These are phyloP conservation scores for barrel medic (Medicago truncatula) DNA, from an alignment of 306 rosid genomes.

Conservation along the genomic window DNA sequence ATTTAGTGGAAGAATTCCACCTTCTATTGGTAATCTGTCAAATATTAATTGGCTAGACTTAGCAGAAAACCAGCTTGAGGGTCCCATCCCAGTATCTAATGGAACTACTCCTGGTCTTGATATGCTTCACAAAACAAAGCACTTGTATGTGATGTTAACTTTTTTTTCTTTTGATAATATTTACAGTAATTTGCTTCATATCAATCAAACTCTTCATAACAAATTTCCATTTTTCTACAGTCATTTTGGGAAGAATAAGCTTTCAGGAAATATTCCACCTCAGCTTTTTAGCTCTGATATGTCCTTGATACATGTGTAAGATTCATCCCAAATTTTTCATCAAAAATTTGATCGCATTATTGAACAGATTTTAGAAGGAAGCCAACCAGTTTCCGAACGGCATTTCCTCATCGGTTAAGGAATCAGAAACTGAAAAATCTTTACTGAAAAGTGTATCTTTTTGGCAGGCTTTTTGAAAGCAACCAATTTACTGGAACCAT, in stretches of 20 bases:
- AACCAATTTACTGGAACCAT: conserved; percentile 61
- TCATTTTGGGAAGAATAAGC: conserved; percentile 66
- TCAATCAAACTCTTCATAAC: conserved; percentile 21
- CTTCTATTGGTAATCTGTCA: conserved; percentile 57
- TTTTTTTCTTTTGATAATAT: neutral
- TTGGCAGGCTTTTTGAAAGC: conserved; percentile 65
- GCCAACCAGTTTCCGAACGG: neutral
- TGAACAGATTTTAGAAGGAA: neutral
- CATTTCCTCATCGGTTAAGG: neutral
- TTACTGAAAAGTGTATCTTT: conserved; percentile 1
- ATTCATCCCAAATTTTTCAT: conserved; percentile 3
- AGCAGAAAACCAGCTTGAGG: conserved; percentile 51
- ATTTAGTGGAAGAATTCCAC: conserved; percentile 51
- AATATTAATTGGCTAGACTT: conserved; percentile 52
- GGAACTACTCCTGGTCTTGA: conserved; percentile 60
- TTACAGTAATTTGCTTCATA: neutral
- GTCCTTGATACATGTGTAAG: conserved; percentile 73
- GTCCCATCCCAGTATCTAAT: conserved; percentile 55
- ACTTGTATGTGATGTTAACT: conserved; percentile 50
- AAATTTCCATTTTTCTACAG: conserved; percentile 48
- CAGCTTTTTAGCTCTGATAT: conserved; percentile 61
- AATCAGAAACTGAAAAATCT: neutral
- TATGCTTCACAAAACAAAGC: conserved; percentile 44
- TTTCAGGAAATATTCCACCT: conserved; percentile 60
- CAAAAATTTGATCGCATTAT: neutral